Evolutionary conservation across 495 filamentous ascomycete genomes (phyloP), one percentile per base, ranked within the genome.

Genomic region (Tuber indicum): DNA sequence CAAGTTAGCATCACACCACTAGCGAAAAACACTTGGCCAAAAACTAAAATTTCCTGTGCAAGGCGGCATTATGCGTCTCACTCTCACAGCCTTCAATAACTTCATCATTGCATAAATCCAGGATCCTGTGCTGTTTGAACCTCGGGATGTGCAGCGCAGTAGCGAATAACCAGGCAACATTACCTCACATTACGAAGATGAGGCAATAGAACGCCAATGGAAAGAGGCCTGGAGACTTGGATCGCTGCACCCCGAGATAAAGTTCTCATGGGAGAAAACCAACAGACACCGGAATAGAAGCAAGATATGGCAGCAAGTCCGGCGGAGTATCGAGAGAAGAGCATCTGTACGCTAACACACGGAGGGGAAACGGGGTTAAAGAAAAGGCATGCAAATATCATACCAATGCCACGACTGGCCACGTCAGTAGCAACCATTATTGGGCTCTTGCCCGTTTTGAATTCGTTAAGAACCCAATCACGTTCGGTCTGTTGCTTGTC

Each of bases 401-500:
- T 98, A 99, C 96, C 96, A 88, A 99, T 99, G 90, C 96, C 96
- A 89, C 96, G 92, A 77, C 96, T 97, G 83, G 96, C 96, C 82
- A 99, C 96, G 87, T 99, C 96, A 73, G 96, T 99, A 84, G 96
- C 96, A 85, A 99, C 96, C 88, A 99, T 96, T 85, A 99, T 93
- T 70, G 94, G 94, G 83, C 92, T 93, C 85, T 92, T 90, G 86
- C 96, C 94, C 81, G 93, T 94, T 91, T 98, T 99, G 89, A 99
- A 99, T 85, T 99, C 96, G 84, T 98, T 97, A 85, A 99, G 88
- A 81, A 99, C 96, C 96, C 96, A 99, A 87, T 99, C 96, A 87
- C 96, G 94, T 86, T 99, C 96, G 84, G 98, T 96, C 85, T 99
- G 96, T 83, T 97, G 94, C 88, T 99, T 99, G 89, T 99, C 96